phyloP scores from a whole-genome alignment of 176 grass and related monocot species.

The Zea luxurians region DNA sequence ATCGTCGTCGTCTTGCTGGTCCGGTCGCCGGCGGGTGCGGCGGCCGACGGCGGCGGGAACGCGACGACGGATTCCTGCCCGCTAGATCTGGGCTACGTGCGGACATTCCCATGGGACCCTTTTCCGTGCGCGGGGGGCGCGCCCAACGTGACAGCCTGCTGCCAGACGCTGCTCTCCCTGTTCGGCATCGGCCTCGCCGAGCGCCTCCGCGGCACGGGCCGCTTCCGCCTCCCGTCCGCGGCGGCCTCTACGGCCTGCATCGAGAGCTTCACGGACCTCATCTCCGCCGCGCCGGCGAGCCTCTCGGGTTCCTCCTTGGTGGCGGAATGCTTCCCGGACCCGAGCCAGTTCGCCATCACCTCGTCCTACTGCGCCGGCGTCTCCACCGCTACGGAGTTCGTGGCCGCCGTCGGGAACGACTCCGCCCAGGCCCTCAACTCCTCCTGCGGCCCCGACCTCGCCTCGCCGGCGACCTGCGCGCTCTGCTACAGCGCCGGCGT shows the following conservation, averaged over 20 bases:
- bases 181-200: constrained; percentile 54
- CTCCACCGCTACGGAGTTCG: constrained; percentile 38
- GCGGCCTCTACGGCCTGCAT: constrained; percentile 48
- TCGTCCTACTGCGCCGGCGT: constrained; percentile 63
- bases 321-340: constrained; percentile 45
- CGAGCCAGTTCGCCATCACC: constrained; percentile 35
- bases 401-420: constrained; percentile 42
- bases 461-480: constrained; percentile 16
- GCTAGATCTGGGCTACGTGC: constrained; percentile 63
- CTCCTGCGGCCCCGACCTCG: constrained; percentile 57
- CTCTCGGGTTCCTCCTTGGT: constrained; percentile 49
- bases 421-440: constrained; percentile 39
- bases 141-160: constrained; percentile 56
- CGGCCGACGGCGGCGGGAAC: constrained; percentile 9
- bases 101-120: constrained; percentile 72
- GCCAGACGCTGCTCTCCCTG: constrained; percentile 56
- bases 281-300: constrained; percentile 35
- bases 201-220: constrained; percentile 63
- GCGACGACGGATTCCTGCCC: constrained; percentile 50
- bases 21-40: neutral
- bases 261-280: neutral
- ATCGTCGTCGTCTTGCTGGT: constrained; percentile 17
- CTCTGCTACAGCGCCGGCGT: constrained; percentile 48
- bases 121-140: constrained; percentile 32
- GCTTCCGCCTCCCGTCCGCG: constrained; percentile 59